phyloP scores from a whole-genome alignment of 805 yeast species.

The Brettanomyces sp. region DNA sequence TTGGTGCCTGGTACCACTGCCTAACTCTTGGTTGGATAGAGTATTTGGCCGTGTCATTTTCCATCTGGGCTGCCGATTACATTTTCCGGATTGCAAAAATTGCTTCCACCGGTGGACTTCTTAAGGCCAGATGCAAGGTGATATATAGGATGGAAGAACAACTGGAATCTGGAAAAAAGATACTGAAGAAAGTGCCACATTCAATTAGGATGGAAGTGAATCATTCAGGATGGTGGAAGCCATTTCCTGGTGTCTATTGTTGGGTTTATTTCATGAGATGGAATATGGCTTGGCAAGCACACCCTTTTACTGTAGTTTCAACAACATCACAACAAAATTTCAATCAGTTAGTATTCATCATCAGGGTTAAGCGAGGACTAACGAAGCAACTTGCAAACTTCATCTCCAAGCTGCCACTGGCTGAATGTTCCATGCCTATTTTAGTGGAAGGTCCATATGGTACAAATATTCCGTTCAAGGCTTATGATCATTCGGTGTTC shows the following conservation, averaged over 20 bases:
- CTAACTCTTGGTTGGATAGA: constrained; percentile 39
- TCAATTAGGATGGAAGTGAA: constrained; percentile 41
- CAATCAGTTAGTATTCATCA: constrained; percentile 32
- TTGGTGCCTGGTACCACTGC: constrained; percentile 40
- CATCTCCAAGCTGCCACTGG: constrained; percentile 23
- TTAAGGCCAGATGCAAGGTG: constrained; percentile 36
- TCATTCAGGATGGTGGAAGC: constrained; percentile 45
- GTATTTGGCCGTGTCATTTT: constrained; percentile 44
- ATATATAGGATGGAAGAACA: constrained; percentile 11
- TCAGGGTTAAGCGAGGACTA: constrained; percentile 46
- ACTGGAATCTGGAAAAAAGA: constrained; percentile 1
- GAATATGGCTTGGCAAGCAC: constrained; percentile 52
- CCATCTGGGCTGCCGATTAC: constrained; percentile 67
- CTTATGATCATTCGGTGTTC: constrained; percentile 38
- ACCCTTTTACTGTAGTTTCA: constrained; percentile 53
- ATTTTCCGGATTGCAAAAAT: constrained; percentile 46
- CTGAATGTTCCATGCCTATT: constrained; percentile 30
- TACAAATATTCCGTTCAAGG: constrained; percentile 33
- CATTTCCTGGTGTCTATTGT: constrained; percentile 54
- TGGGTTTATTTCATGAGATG: constrained; percentile 42
- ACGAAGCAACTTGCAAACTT: constrained; percentile 31
- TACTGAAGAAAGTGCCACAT: constrained; percentile 17
- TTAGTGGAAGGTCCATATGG: constrained; percentile 61
- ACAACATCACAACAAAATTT: constrained; percentile 32
- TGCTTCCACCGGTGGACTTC: constrained; percentile 48